Percentiles rank a stretch among this genome's conserved stretches.
Evolutionary conservation across 2,329 filamentous ascomycete genomes (phyloP).

Genomic region (Trichoderma atrobrunneum): DNA sequence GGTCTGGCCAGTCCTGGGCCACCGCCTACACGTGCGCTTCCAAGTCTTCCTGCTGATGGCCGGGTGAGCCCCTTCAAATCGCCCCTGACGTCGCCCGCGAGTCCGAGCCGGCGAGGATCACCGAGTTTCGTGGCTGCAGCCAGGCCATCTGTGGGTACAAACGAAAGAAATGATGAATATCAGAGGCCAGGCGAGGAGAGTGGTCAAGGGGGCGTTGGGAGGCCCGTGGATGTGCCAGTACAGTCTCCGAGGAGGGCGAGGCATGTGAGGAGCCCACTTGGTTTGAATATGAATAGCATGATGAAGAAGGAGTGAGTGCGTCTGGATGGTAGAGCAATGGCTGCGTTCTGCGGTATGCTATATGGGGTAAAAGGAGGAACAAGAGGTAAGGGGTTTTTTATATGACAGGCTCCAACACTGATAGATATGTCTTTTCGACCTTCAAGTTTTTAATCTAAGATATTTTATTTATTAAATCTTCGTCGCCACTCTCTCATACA

Average conservation of each 20-base stretch:
- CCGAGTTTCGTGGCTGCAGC: neutral
- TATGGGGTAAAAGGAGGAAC: neutral
- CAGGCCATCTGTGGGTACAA: neutral
- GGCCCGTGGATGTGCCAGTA: neutral
- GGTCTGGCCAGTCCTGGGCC: conserved; percentile 38
- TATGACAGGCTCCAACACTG: neutral
- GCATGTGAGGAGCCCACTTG: conserved; percentile 24
- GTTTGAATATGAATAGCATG: conserved; percentile 23
- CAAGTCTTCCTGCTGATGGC: conserved; percentile 26
- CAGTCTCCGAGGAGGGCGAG: conserved; percentile 16
- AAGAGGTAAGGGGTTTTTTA: neutral
- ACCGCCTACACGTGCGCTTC: conserved; percentile 45
- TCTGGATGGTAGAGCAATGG: too few relatives aligned
- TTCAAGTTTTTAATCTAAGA: neutral
- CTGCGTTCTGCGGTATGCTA: neutral
- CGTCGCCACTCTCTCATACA: neutral
- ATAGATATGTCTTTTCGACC: neutral
- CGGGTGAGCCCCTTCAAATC: conserved; percentile 22
- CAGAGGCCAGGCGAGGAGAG: neutral
- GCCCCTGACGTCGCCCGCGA: neutral
- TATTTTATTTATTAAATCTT: neutral
- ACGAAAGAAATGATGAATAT: neutral
- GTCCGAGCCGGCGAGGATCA: neutral
- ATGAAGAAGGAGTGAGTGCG: neutral
- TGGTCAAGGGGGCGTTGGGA: neutral